A percentile compares a stretch with the other conserved stretches of the same genome.
phyloP scores from a whole-genome alignment of 345 rosid genomes.

The Citrus mangshanensis region DNA sequence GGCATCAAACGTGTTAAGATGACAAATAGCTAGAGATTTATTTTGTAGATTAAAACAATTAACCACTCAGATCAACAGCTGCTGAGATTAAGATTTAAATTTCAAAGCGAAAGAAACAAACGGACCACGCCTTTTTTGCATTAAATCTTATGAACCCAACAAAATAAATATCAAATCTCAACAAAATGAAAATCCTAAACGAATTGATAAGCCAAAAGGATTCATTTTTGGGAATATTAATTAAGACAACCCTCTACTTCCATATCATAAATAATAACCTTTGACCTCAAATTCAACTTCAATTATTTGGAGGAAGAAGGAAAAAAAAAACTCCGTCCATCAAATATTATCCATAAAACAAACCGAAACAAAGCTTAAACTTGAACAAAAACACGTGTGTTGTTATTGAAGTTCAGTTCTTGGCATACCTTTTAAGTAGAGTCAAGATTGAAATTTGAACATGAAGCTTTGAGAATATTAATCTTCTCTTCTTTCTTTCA shows the following conservation, averaged over 20 bases:
- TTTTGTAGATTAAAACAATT: background rate
- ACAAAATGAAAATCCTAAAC: background rate
- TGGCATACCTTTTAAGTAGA: background rate
- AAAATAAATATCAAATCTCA: background rate
- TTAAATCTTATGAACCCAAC: background rate
- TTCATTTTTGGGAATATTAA: background rate
- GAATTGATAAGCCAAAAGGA: background rate
- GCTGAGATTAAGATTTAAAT: background rate
- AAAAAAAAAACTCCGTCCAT: background rate
- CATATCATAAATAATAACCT: background rate
- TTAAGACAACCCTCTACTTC: background rate
- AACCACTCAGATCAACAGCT: background rate
- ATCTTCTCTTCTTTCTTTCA: background rate
- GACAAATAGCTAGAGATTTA: background rate
- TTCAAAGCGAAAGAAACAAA: background rate
- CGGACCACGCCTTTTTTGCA: background rate
- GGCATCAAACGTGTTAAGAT: background rate
- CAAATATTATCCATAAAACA: background rate
- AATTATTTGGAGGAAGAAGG: too few species aligned
- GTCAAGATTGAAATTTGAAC: background rate
- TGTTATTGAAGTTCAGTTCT: background rate
- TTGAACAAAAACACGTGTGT: background rate
- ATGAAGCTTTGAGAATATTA: background rate
- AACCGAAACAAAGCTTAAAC: background rate
- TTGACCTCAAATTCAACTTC: conserved; percentile 12